phyloP scores from a whole-genome alignment of 192 early-diverging fungal genomes.

The Coemansia sp. region DNA sequence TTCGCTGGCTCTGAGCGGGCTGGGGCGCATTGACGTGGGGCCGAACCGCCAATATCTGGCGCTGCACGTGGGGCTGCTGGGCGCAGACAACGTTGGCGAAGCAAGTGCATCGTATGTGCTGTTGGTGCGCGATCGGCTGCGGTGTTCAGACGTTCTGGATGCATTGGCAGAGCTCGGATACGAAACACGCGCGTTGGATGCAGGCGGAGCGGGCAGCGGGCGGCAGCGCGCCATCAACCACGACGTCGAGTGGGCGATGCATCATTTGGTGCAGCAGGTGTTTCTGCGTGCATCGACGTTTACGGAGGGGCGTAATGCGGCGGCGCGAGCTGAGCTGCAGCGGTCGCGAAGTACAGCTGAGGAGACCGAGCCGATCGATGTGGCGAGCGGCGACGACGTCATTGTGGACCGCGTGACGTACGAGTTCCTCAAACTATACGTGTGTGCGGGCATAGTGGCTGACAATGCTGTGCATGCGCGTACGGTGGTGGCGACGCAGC shows the following conservation, averaged over 20 bases:
- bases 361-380: slow-evolving; percentile 41
- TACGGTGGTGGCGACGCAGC: slow-evolving; percentile 44
- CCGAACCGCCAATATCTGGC: slow-evolving; percentile 54
- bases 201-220: slow-evolving; percentile 34
- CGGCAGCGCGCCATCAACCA: slow-evolving; percentile 54
- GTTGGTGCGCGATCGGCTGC: slow-evolving; percentile 54
- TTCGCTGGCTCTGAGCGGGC: slow-evolving; percentile 24
- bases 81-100: neutral
- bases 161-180: slow-evolving; percentile 50
- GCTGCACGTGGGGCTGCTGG: slow-evolving; percentile 36
- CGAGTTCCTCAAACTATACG: slow-evolving; percentile 57
- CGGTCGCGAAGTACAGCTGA: slow-evolving; percentile 24
- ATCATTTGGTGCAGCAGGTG: slow-evolving; percentile 54
- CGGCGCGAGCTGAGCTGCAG: slow-evolving; percentile 30
- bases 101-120: slow-evolving; percentile 35
- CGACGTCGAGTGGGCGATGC: slow-evolving; percentile 59
- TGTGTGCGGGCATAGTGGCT: slow-evolving; percentile 32
- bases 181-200: slow-evolving; percentile 47
- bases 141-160: slow-evolving; percentile 55
- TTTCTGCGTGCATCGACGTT: slow-evolving; percentile 44
- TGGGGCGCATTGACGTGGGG: slow-evolving; percentile 54
- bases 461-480: slow-evolving; percentile 23
- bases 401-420: slow-evolving; percentile 56
- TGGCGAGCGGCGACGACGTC: slow-evolving; percentile 44
- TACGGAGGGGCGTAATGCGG: slow-evolving; percentile 11